Evolutionary conservation across 192 early-diverging fungal species (phyloP).

Genomic region (Coemansia umbellata): DNA sequence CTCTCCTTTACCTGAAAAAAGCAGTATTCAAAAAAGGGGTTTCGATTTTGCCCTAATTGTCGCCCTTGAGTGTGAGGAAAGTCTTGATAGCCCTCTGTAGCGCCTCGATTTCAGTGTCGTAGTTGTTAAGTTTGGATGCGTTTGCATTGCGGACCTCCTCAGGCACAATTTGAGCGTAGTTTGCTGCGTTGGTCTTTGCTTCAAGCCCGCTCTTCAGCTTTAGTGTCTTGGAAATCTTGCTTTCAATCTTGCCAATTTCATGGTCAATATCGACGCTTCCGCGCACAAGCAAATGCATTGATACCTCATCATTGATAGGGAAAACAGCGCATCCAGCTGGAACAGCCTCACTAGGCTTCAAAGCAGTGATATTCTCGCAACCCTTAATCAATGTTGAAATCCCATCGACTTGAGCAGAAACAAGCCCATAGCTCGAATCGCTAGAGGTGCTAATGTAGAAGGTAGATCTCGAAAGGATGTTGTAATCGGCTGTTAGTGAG

Average conservation of each 20-base stretch:
- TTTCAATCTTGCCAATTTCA: constrained; percentile 77
- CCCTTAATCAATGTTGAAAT: constrained; percentile 75
- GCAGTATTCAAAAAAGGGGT: too few relatives aligned
- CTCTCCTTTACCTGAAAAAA: too few relatives aligned
- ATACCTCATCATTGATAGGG: constrained; percentile 66
- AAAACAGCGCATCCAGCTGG: constrained; percentile 80
- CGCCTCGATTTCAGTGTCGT: constrained; percentile 72
- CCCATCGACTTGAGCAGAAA: constrained; percentile 57
- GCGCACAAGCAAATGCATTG: constrained; percentile 74
- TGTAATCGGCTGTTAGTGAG: constrained; percentile 74
- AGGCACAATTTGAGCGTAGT: constrained; percentile 70
- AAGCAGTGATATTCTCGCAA: constrained; percentile 60
- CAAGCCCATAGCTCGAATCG: constrained; percentile 40
- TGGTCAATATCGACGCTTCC: constrained; percentile 77
- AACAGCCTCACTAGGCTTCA: constrained; percentile 51
- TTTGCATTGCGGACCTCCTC: constrained; percentile 69
- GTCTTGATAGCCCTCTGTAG: constrained; percentile 63
- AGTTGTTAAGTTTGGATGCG: constrained; percentile 65
- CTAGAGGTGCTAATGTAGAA: constrained; percentile 62
- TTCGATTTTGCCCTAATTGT: too few relatives aligned
- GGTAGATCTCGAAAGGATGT: constrained; percentile 50
- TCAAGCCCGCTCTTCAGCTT: constrained; percentile 57
- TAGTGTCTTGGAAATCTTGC: constrained; percentile 65
- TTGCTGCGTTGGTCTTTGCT: constrained; percentile 63
- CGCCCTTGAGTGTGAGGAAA: constrained; percentile 61